A percentile compares a stretch with the other conserved stretches of the same genome.
Evolutionary conservation across 2,329 filamentous ascomycete genomes (phyloP).

Genomic region (Stemphylium lycopersici): DNA sequence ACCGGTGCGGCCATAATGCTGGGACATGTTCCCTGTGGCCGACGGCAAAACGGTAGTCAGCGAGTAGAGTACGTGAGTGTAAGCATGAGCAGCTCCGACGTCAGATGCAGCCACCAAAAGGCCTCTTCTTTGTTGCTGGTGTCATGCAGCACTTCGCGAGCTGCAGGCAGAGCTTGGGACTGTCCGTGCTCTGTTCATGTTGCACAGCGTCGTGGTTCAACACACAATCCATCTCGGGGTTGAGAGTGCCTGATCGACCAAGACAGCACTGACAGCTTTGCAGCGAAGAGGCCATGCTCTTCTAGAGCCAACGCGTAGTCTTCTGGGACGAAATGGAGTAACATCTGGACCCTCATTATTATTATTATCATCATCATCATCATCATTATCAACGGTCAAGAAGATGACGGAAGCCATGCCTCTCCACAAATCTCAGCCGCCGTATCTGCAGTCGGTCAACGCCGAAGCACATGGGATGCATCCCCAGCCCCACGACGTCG

Average conservation of each 20-base stretch:
- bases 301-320: neutral
- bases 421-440: neutral
- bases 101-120: constrained; percentile 17
- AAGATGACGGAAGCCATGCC: constrained; percentile 6
- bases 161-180: constrained; percentile 5
- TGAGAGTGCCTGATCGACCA: constrained; percentile 9
- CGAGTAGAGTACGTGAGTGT: constrained; percentile 20
- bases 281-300: neutral
- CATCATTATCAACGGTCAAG: neutral
- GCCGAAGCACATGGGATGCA: constrained; percentile 9
- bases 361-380: neutral
- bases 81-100: constrained; percentile 7
- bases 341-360: neutral
- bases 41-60: constrained; percentile 18
- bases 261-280: constrained; percentile 17
- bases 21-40: constrained; percentile 18
- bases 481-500: constrained; percentile 1
- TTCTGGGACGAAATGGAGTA: constrained; percentile 5
- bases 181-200: constrained; percentile 20
- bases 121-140: constrained; percentile 15
- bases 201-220: neutral
- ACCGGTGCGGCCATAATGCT: constrained; percentile 24
- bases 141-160: constrained; percentile 21
- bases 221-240: neutral
- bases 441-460: constrained; percentile 6